A percentile compares a stretch with the other conserved stretches of the same genome.
Conservation (phyloP, 1,284 basidiomycete genomes). For the Apiotrichum sp. region DNA sequence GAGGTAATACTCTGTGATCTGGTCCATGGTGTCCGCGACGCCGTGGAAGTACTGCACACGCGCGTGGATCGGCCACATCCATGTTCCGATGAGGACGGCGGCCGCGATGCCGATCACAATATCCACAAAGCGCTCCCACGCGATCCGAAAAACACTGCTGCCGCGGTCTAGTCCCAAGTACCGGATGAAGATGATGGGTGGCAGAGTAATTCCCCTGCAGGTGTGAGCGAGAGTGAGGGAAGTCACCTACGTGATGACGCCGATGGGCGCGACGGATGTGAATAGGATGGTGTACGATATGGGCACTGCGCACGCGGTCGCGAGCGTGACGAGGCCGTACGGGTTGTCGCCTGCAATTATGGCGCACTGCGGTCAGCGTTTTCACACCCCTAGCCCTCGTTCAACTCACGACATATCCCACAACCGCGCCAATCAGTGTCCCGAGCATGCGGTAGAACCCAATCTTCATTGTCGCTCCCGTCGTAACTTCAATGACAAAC, state of each 20-base stretch:
- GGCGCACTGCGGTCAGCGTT: constrained; percentile 28
- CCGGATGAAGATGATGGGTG: constrained; percentile 47
- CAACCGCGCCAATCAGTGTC: constrained; percentile 47
- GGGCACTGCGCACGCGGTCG: constrained; percentile 41
- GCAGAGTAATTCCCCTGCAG: constrained; percentile 43
- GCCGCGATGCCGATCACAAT: constrained; percentile 45
- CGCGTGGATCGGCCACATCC: constrained; percentile 46
- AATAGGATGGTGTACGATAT: constrained; percentile 46
- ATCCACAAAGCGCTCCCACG: constrained; percentile 42
- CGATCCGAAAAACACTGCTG: constrained; percentile 26
- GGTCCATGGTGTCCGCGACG: constrained; percentile 38
- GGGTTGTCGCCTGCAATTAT: constrained; percentile 44
- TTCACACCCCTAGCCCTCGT: too few species aligned
- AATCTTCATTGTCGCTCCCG: constrained; percentile 49
- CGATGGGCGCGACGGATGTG: constrained; percentile 38
- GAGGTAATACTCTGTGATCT: constrained; percentile 40
- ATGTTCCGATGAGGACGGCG: constrained; percentile 39
- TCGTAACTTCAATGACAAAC: constrained; percentile 50
- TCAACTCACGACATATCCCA: constrained; percentile 42
- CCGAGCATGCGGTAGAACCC: constrained; percentile 48
- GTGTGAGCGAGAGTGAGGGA: neutral
- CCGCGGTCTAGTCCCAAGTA: constrained; percentile 33
- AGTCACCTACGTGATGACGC: constrained; percentile 43
- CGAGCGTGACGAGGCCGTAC: constrained; percentile 47
- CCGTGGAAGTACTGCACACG: constrained; percentile 43